These are phyloP conservation scores for Sesbania bispinosa DNA, from an alignment of 306 rosid species.

Conservation along the genomic window DNA sequence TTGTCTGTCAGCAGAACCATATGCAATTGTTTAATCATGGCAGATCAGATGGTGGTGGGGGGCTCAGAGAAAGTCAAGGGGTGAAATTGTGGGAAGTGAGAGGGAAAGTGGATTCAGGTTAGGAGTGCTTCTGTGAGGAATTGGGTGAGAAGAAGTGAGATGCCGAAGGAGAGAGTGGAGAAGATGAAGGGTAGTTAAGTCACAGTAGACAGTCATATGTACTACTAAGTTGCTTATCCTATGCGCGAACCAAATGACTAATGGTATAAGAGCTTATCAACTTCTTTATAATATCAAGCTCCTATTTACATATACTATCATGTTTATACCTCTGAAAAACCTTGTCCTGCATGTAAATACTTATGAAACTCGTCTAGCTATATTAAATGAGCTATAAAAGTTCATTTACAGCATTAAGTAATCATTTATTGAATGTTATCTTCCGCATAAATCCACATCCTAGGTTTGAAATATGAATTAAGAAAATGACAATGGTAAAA, in stretches of 20 bases:
- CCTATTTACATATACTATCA: neutral
- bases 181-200: neutral
- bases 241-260: neutral
- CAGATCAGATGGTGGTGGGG: neutral
- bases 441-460: neutral
- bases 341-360: too few relatives aligned
- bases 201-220: neutral
- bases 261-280: neutral
- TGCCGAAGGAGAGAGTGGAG: neutral
- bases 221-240: neutral
- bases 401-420: neutral
- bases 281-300: neutral
- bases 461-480: neutral
- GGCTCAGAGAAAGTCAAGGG: neutral
- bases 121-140: neutral
- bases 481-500: slow-evolving; percentile 3
- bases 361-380: slow-evolving; percentile 20
- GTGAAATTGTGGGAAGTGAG: neutral
- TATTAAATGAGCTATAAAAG: neutral
- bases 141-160: too few relatives aligned
- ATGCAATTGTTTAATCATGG: neutral
- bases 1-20: neutral
- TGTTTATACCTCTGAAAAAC: too few relatives aligned
- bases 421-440: neutral
- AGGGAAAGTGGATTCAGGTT: neutral